Conservation (phyloP, 331 rosid genomes). For the Cydonia oblonga region DNA sequence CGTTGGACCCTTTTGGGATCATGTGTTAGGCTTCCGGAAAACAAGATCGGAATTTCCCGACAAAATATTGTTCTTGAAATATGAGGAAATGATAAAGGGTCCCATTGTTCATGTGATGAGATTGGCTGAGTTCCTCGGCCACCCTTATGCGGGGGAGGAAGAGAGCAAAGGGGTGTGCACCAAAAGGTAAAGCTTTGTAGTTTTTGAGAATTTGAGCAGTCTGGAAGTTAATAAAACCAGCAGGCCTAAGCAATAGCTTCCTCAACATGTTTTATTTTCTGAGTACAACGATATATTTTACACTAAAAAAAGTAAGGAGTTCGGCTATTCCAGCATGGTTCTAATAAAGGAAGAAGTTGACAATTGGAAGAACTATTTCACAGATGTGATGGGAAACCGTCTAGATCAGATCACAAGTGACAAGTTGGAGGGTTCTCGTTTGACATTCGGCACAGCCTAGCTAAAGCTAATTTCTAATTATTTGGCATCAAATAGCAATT, state of each 20-base stretch:
- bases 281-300: too few relatives aligned
- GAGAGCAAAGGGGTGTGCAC: neutral
- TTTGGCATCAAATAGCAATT: too few relatives aligned
- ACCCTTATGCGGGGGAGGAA: neutral
- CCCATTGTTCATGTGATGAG: neutral
- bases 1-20: neutral
- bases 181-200: neutral
- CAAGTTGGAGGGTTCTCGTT: neutral
- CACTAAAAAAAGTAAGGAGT: fast-evolving
- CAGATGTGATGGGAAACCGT: neutral
- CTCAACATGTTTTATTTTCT: too few relatives aligned
- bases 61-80: neutral
- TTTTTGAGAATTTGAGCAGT: neutral
- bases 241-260: neutral
- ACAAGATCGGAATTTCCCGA: neutral
- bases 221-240: neutral
- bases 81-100: neutral
- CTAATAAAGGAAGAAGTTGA: neutral
- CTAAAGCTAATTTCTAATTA: too few relatives aligned
- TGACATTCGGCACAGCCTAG: neutral
- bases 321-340: too few relatives aligned
- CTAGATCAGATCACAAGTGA: neutral
- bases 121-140: neutral
- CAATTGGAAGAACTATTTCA: neutral
- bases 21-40: constrained; percentile 1